Base-by-base conservation (phyloP, 352 stramenopile species). In the Pythium rishiriense region DNA sequence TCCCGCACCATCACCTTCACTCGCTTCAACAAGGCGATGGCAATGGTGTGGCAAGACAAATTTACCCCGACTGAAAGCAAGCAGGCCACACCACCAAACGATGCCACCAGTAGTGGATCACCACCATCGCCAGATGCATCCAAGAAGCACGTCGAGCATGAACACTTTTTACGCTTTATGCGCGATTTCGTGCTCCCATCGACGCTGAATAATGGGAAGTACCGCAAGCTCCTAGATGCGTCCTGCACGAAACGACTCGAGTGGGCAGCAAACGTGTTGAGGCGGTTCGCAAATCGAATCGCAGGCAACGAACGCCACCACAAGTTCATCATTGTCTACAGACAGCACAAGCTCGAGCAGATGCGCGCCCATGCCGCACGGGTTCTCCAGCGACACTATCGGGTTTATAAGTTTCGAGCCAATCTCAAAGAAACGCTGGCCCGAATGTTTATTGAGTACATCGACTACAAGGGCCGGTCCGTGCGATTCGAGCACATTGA, bases 11-110 rank as follows among this genome's bases (percentile, higher is more conserved):
- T 92, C 12, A 74, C 77, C 9, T 91, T 90, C 22, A 46, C 57
- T 0, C 73, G 77, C 41, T 92, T 91, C 55, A 90, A 78, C 68
- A 84, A 78, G 31, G 72, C 79, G 0, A 86, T 91, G 58, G 26
- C 75, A 4, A 75, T 88, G 72, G 58, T 92, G 22, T 72, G 80
- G 55, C 80, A 80, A 39, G 75, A 87, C 21, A 86, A 80, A n/a
- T 90, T 91, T 57, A 43, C 43, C 3, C 41, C 42, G 19, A 39
- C 53, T 17, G n/a, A 35, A 45, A 49, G 29, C 53, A 45, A 51
- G 37, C 26, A 39, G 28, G 4, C 39, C 21, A 43, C 8, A 26
- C 19, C 33, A 25, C 39, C 14, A 15, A 9, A 21, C 56, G 37
- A 33, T 37, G 14, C 35, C 35, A 41, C 35, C 3, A 41, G 5